These are phyloP conservation scores for Epichloe bromicola DNA, from an alignment of 2,329 filamentous ascomycete genomes.

Conservation along the genomic window DNA sequence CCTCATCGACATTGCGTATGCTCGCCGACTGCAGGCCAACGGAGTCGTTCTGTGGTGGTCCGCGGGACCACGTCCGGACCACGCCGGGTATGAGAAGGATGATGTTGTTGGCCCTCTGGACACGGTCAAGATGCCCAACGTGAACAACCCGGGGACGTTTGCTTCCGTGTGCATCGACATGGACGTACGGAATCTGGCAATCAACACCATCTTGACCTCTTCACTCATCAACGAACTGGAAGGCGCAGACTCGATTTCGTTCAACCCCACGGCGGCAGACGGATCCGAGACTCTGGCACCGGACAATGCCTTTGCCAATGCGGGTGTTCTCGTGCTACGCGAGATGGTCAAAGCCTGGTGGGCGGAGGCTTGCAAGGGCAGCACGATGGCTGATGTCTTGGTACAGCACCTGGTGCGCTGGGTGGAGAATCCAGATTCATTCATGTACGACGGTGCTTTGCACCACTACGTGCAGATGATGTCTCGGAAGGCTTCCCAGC, in stretches of 20 bases:
- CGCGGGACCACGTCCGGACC: slow-evolving; percentile 70
- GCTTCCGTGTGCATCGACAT: slow-evolving; percentile 94
- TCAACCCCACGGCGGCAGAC: slow-evolving; percentile 45
- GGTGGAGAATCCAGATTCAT: slow-evolving; percentile 88
- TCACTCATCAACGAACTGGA: slow-evolving; percentile 95
- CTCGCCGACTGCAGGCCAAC: slow-evolving; percentile 75
- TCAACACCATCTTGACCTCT: slow-evolving; percentile 95
- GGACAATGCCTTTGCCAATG: slow-evolving; percentile 85
- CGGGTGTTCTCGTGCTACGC: slow-evolving; percentile 76
- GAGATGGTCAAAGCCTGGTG: slow-evolving; percentile 99
- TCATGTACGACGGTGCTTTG: slow-evolving; percentile 85
- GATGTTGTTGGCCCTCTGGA: slow-evolving; percentile 76
- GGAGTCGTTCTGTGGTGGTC: slow-evolving; percentile 98
- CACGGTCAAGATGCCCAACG: slow-evolving; percentile 76
- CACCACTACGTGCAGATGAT: slow-evolving; percentile 99
- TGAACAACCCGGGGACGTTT: slow-evolving; percentile 90
- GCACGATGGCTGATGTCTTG: slow-evolving; percentile 92
- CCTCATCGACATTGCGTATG: slow-evolving; percentile 92
- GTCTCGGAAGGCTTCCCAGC: slow-evolving; percentile 92
- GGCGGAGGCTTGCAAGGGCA: slow-evolving; percentile 81
- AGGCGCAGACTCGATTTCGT: slow-evolving; percentile 72
- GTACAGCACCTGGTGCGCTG: slow-evolving; percentile 95
- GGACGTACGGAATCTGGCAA: slow-evolving; percentile 84
- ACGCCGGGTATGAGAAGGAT: slow-evolving; percentile 90
- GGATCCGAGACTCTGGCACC: slow-evolving; percentile 51